Percentiles rank a stretch among this genome's conserved stretches.
Evolutionary conservation across 495 filamentous ascomycete species (phyloP).

Genomic region (Pseudotulostoma volvatum): DNA sequence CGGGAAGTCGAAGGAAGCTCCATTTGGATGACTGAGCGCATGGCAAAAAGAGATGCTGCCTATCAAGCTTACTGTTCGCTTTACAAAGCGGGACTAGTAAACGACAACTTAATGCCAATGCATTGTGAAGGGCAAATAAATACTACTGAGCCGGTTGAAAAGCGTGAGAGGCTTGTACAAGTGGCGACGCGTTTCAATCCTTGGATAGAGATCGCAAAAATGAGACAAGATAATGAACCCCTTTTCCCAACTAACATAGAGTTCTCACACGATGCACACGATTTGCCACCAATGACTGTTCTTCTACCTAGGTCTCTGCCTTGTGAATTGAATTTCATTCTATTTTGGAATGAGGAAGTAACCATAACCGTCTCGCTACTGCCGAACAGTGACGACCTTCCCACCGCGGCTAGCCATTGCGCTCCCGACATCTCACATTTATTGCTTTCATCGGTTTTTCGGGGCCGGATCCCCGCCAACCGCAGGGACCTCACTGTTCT

Average conservation of each 20-base stretch:
- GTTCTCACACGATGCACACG: conserved; percentile 4
- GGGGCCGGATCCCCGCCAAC: conserved; percentile 9
- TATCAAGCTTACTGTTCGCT: conserved; percentile 66
- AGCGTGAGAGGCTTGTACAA: conserved; percentile 28
- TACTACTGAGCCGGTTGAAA: conserved; percentile 22
- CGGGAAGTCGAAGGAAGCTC: conserved; percentile 34
- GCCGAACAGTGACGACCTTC: background rate
- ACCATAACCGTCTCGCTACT: conserved; percentile 5
- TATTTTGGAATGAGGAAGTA: conserved; percentile 30
- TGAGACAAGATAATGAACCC: background rate
- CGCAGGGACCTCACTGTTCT: conserved; percentile 18
- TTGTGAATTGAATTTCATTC: conserved; percentile 12
- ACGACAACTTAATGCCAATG: conserved; percentile 60
- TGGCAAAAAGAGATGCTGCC: conserved; percentile 66
- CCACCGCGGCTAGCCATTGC: conserved; percentile 1
- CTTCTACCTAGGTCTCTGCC: conserved; percentile 21
- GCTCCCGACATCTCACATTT: conserved; percentile 12
- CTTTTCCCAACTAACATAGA: conserved; percentile 2
- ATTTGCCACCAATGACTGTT: conserved; percentile 15
- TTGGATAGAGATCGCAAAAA: conserved; percentile 42
- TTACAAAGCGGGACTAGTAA: conserved; percentile 52
- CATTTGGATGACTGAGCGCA: conserved; percentile 55
- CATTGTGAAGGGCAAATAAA: conserved; percentile 9
- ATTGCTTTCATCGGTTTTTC: conserved; percentile 19
- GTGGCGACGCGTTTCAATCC: conserved; percentile 46